Evolutionary conservation across 2,329 filamentous ascomycete genomes (phyloP).

Genomic region (Clarireedia homoeocarpa): DNA sequence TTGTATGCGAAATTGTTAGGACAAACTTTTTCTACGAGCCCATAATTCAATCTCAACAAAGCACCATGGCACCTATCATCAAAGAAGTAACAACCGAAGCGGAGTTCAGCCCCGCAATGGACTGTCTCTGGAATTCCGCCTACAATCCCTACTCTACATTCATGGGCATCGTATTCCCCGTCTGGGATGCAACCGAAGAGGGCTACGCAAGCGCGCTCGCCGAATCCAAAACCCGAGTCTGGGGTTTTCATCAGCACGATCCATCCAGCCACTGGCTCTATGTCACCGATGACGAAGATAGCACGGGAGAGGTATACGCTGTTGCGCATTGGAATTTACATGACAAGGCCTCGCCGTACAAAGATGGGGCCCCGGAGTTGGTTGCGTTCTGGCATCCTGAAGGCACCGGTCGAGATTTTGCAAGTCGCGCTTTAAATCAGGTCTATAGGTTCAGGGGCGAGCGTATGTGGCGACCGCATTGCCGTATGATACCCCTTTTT

Average conservation of each 20-base stretch:
- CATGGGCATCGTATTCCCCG: neutral
- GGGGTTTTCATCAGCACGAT: neutral
- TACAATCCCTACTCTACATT: neutral
- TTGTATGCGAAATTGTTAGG: too few species aligned
- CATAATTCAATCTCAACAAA: neutral
- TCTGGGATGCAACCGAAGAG: neutral
- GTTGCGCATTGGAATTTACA: neutral
- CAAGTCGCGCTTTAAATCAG: neutral
- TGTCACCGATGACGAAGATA: neutral
- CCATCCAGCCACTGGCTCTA: neutral
- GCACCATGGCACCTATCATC: neutral
- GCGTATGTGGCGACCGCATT: neutral
- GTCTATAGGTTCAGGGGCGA: neutral
- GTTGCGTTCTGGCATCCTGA: neutral
- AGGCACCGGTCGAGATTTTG: neutral
- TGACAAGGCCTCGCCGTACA: neutral
- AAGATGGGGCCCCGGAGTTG: neutral
- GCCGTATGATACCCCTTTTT: neutral
- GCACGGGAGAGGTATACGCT: neutral
- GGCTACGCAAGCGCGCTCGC: neutral
- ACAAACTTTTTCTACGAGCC: too few species aligned
- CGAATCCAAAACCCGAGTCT: neutral
- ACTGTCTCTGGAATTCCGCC: neutral
- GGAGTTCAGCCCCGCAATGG: neutral
- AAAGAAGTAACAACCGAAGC: neutral